phyloP scores from a whole-genome alignment of 306 rosid species.

The Prunus armeniaca region DNA sequence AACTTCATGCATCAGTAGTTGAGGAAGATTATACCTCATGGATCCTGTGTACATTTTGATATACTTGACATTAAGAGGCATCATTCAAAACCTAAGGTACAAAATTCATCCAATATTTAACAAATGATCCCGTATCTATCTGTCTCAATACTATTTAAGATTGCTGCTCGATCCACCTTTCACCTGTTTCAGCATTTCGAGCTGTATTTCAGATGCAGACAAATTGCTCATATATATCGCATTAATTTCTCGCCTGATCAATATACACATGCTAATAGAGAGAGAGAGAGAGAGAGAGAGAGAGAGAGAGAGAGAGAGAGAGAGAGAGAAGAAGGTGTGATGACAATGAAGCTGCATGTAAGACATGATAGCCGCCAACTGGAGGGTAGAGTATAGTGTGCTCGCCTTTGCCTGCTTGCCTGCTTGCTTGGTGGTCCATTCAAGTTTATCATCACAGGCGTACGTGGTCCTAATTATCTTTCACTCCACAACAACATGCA shows the following conservation, averaged over 20 bases:
- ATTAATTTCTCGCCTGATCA: background rate
- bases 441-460: background rate
- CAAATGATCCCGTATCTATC: background rate
- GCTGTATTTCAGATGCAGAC: background rate
- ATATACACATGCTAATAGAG: background rate
- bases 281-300: background rate
- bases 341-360: background rate
- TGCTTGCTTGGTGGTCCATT: constrained; percentile 29
- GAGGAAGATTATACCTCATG: no score
- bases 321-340: background rate
- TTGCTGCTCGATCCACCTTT: background rate
- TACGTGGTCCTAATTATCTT: constrained; percentile 19
- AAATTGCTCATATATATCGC: background rate
- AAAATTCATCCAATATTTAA: background rate
- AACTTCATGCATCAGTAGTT: no score
- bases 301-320: background rate
- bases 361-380: constrained; percentile 30
- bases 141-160: background rate
- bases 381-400: background rate
- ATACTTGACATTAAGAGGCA: no score
- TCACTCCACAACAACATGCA: background rate
- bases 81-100: no score
- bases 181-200: background rate
- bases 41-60: no score
- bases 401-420: background rate